Percentiles rank a stretch among this genome's conserved stretches.
These are phyloP conservation scores for Cupressus sempervirens DNA, from an alignment of 75 land plant species.

Conservation along the genomic window DNA sequence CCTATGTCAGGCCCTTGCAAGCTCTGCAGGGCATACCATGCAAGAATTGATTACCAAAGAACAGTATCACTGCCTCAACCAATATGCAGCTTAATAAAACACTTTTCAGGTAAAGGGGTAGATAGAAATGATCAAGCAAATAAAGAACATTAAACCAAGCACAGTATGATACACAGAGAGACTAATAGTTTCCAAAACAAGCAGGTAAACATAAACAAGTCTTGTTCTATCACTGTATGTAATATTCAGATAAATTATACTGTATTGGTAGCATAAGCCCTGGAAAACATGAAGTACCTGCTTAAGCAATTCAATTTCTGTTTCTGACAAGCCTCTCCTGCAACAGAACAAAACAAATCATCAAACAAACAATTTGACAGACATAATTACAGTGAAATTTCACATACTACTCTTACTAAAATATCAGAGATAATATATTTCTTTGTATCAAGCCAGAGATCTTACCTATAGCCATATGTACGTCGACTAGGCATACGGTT, in stretches of 20 bases:
- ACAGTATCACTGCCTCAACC: neutral
- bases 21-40: neutral
- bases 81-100: neutral
- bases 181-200: neutral
- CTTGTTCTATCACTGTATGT: neutral
- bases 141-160: neutral
- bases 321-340: conserved; percentile 73
- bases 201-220: neutral
- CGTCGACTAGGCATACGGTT: conserved; percentile 37
- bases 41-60: neutral
- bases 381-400: neutral
- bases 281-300: conserved; percentile 34
- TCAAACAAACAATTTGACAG: neutral
- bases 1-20: neutral
- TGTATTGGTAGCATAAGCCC: neutral
- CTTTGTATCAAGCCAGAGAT: conserved; percentile 1
- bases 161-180: neutral
- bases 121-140: neutral
- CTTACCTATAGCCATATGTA: conserved; percentile 82
- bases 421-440: neutral
- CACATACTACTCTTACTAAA: neutral
- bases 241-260: neutral
- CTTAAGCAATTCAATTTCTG: conserved; percentile 56
- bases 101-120: neutral
- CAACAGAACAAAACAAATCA: neutral